Percentiles rank a stretch among this genome's conserved stretches.
Evolutionary conservation across 495 filamentous ascomycete species (phyloP).

Genomic region (Penicillium cinerascens): DNA sequence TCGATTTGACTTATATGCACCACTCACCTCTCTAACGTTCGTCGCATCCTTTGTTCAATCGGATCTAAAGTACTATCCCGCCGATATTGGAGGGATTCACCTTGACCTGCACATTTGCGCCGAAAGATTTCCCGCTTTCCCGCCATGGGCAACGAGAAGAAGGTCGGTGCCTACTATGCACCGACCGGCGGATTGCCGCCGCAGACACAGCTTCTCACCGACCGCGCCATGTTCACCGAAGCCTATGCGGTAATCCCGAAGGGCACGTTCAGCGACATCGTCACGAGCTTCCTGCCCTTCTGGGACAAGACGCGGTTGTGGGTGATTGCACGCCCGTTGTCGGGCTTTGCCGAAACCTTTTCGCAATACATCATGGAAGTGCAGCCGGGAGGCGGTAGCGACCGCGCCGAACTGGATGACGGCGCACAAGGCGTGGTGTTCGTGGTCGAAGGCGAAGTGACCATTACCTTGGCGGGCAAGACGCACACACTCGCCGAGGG

Average conservation of each 20-base stretch:
- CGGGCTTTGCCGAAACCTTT: conserved; percentile 27
- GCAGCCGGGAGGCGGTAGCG: conserved; percentile 21
- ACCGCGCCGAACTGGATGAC: conserved; percentile 20
- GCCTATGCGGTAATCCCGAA: conserved; percentile 25
- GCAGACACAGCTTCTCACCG: conserved; percentile 23
- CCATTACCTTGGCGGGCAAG: conserved; percentile 13
- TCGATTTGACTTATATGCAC: not conserved
- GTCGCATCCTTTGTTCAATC: not conserved
- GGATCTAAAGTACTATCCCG: no score
- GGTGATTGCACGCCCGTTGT: conserved; percentile 26
- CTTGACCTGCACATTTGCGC: no score
- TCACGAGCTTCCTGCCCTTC: conserved; percentile 27
- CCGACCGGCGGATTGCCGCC: conserved; percentile 25
- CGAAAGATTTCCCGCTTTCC: no score
- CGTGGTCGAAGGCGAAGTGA: conserved; percentile 25
- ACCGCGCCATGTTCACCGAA: conserved; percentile 30
- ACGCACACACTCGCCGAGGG: conserved; percentile 22
- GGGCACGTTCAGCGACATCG: conserved; percentile 24
- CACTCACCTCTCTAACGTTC: not conserved
- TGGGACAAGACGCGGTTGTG: conserved; percentile 27
- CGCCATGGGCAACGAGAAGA: conserved; percentile 23
- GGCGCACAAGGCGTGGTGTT: conserved; percentile 21
- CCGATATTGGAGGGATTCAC: no score
- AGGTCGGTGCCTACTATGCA: conserved; percentile 25
- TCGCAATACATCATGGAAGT: conserved; percentile 32